Evolutionary conservation across 2,329 filamentous ascomycete genomes (phyloP).

Genomic region (Fusarium equiseti): DNA sequence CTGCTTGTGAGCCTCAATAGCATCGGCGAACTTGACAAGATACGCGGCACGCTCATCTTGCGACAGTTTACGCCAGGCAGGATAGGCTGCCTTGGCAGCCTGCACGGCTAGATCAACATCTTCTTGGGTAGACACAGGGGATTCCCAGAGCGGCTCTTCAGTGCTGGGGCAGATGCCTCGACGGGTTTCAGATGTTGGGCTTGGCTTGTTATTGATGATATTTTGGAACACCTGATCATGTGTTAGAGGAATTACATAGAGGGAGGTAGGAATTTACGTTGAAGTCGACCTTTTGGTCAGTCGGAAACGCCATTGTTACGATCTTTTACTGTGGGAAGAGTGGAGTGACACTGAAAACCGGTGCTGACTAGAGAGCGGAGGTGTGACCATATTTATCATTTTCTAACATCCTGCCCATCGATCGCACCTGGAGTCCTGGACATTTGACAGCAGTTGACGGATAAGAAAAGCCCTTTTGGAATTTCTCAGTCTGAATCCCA

Average conservation of each 20-base stretch:
- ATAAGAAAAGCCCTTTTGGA: neutral
- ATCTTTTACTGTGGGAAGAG: fast-evolving
- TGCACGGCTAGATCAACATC: conserved; percentile 50
- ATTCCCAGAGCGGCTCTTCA: conserved; percentile 49
- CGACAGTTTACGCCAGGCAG: conserved; percentile 46
- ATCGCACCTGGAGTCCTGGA: neutral
- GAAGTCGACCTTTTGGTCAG: conserved; percentile 1
- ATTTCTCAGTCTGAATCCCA: neutral
- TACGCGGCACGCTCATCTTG: conserved; percentile 45
- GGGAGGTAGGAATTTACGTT: neutral
- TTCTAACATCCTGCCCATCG: neutral
- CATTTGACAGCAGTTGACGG: neutral
- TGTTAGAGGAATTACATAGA: fast-evolving
- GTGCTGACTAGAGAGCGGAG: too few species aligned
- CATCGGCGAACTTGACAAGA: conserved; percentile 46
- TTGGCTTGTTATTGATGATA: conserved; percentile 49
- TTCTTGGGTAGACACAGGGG: conserved; percentile 45
- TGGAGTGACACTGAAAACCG: fast-evolving
- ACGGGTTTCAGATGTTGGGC: conserved; percentile 31
- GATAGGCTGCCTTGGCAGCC: conserved; percentile 47
- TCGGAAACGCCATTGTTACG: neutral
- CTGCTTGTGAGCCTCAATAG: conserved; percentile 42
- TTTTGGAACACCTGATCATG: conserved; percentile 42
- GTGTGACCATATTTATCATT: neutral
- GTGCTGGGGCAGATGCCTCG: conserved; percentile 49